These are phyloP conservation scores for Holtermannia corniformis DNA, from an alignment of 768 basidiomycete species.

Conservation along the genomic window DNA sequence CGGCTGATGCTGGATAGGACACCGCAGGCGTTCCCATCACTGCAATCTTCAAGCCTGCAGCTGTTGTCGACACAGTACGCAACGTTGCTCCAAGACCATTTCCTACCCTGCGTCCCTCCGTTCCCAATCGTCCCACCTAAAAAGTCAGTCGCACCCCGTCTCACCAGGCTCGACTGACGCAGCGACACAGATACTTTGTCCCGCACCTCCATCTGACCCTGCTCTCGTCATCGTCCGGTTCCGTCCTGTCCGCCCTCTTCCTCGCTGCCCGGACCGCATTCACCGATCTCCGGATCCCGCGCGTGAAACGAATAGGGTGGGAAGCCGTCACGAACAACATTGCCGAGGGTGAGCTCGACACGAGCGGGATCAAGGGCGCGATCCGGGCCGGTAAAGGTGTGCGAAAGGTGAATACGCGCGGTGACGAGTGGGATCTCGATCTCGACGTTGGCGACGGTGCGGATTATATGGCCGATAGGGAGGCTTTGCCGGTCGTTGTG, in stretches of 20 bases:
- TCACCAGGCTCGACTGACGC: neutral
- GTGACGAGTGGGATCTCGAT: conserved; percentile 41
- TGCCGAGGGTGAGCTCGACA: conserved; percentile 15
- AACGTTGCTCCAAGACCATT: conserved; percentile 30
- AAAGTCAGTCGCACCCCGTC: conserved; percentile 28
- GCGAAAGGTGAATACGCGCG: conserved; percentile 7
- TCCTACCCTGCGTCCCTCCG: conserved; percentile 34
- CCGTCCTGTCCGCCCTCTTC: conserved; percentile 22
- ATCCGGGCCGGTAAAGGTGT: conserved; percentile 21
- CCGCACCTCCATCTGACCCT: conserved; percentile 35
- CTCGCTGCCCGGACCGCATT: conserved; percentile 37
- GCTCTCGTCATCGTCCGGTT: conserved; percentile 27
- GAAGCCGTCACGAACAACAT: conserved; percentile 7
- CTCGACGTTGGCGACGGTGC: conserved; percentile 23
- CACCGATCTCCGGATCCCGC: conserved; percentile 30
- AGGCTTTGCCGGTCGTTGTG: conserved; percentile 31
- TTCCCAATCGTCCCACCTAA: conserved; percentile 29
- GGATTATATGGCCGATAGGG: conserved; percentile 16
- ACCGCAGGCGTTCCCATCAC: conserved; percentile 32
- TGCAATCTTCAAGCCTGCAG: conserved; percentile 9
- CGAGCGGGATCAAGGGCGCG: conserved; percentile 39
- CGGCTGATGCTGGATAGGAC: conserved; percentile 14
- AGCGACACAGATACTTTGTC: conserved; percentile 33
- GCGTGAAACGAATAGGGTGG: conserved; percentile 31
- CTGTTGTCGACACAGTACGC: conserved; percentile 20